A percentile compares a stretch with the other conserved stretches of the same genome.
phyloP scores from a whole-genome alignment of 805 yeast genomes.

The Wickerhamomyces rabaulensis region DNA sequence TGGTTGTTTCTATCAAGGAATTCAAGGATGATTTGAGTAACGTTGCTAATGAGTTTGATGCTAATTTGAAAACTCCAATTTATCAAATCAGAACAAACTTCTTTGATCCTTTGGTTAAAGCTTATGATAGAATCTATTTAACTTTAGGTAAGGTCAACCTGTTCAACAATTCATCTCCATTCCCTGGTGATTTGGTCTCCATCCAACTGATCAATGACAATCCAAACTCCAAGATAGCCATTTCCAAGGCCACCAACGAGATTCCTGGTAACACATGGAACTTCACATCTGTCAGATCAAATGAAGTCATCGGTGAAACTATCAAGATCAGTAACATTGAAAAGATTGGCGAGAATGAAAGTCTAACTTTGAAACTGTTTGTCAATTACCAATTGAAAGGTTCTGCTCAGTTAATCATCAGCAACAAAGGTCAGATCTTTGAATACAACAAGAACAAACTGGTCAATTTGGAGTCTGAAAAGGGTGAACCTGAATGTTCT shows the following conservation, averaged over 20 bases:
- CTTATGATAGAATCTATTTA: slow-evolving; percentile 57
- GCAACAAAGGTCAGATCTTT: slow-evolving; percentile 39
- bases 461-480: slow-evolving; percentile 33
- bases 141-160: slow-evolving; percentile 45
- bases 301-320: slow-evolving; percentile 68
- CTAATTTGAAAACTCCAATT: slow-evolving; percentile 44
- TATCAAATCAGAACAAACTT: slow-evolving; percentile 60
- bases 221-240: slow-evolving; percentile 44
- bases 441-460: slow-evolving; percentile 46
- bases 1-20: slow-evolving; percentile 70
- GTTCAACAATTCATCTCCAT: slow-evolving; percentile 22
- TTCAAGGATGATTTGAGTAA: slow-evolving; percentile 42
- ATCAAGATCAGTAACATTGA: slow-evolving; percentile 59
- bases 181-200: slow-evolving; percentile 25
- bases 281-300: slow-evolving; percentile 66
- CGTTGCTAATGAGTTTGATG: slow-evolving; percentile 28
- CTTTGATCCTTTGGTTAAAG: slow-evolving; percentile 57
- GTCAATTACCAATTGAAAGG: slow-evolving; percentile 62
- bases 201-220: slow-evolving; percentile 51
- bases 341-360: slow-evolving; percentile 44
- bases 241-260: slow-evolving; percentile 69
- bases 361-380: slow-evolving; percentile 49
- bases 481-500: slow-evolving; percentile 37
- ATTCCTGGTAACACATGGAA: slow-evolving; percentile 50
- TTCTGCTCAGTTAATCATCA: slow-evolving; percentile 47